Percentiles rank a stretch among this genome's conserved stretches.
Evolutionary conservation across 129 eudicot species (phyloP).

Genomic region (Centaurea solstitialis): DNA sequence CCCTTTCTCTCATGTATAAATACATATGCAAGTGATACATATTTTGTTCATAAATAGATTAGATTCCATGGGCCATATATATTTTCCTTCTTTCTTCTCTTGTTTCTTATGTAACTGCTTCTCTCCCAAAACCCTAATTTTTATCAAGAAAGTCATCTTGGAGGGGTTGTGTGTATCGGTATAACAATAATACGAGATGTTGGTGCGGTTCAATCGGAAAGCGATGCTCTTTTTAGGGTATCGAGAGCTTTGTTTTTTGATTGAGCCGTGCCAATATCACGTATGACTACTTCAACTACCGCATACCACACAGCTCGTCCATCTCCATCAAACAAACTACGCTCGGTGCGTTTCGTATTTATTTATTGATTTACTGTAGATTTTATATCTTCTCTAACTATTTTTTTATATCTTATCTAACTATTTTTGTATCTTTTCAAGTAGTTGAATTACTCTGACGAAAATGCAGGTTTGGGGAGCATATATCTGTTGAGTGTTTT

Average conservation of each 20-base stretch:
- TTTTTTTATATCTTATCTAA: not conserved
- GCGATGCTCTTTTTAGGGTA: constrained; percentile 25
- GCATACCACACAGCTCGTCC: constrained; percentile 4
- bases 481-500: not conserved
- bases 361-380: not conserved
- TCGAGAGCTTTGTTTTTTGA: constrained; percentile 47
- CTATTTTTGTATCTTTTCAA: not conserved
- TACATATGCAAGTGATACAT: constrained; percentile 11
- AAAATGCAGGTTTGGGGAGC: not conserved
- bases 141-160: not conserved
- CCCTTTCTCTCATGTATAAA: constrained; percentile 23
- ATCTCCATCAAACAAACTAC: not conserved
- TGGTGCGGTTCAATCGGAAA: constrained; percentile 66
- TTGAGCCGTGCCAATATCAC: constrained; percentile 99
- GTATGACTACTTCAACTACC: constrained; percentile 42
- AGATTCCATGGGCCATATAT: constrained; percentile 13
- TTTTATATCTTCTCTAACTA: no score
- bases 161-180: constrained; percentile 19
- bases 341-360: not conserved
- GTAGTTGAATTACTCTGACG: not conserved
- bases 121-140: not conserved
- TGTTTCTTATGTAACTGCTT: not conserved
- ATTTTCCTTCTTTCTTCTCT: not conserved
- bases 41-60: constrained; percentile 21
- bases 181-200: constrained; percentile 48